A percentile compares a stretch with the other conserved stretches of the same genome.
These are phyloP conservation scores for Paramarasmius palmivorus DNA, from an alignment of 1,284 basidiomycete species.

Conservation along the genomic window DNA sequence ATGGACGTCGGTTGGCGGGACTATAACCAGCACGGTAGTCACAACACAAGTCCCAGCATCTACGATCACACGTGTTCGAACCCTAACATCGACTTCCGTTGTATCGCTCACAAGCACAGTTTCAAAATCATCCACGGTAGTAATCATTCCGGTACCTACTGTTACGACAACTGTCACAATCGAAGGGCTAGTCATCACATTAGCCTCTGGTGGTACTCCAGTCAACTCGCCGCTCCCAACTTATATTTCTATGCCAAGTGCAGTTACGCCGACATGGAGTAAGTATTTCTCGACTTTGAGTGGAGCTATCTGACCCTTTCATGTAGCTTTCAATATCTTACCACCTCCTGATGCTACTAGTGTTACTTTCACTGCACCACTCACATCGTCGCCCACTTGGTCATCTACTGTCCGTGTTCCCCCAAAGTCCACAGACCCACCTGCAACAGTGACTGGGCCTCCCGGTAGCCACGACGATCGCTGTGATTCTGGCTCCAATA, in stretches of 20 bases:
- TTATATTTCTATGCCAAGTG: constrained; percentile 8
- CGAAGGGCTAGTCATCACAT: constrained; percentile 6
- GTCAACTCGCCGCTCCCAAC: constrained; percentile 13
- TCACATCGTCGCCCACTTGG: constrained; percentile 13
- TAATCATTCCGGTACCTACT: constrained; percentile 8
- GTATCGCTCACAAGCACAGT: constrained; percentile 4
- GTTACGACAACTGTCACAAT: constrained; percentile 8
- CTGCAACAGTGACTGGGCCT: constrained; percentile 10
- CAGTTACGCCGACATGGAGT: constrained; percentile 15
- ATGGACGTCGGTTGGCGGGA: too few species aligned
- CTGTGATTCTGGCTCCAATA: constrained; percentile 1
- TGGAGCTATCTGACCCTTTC: too few species aligned
- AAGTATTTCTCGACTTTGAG: background rate
- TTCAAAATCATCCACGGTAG: constrained; percentile 13
- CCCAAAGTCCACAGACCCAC: constrained; percentile 5
- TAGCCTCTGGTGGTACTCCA: constrained; percentile 14
- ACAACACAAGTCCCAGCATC: too few species aligned
- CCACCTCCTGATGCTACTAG: constrained; percentile 8
- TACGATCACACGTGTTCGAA: too few species aligned
- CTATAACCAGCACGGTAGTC: too few species aligned
- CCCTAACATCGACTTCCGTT: constrained; percentile 2
- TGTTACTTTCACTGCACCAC: constrained; percentile 14
- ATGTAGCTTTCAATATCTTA: constrained; percentile 7
- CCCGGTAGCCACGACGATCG: constrained; percentile 10
- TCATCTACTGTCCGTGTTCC: constrained; percentile 11